Evolutionary conservation across 371 early-diverging fungal genomes (phyloP), one percentile per base, ranked within the genome.

Genomic region (Sporodiniella umbellata): DNA sequence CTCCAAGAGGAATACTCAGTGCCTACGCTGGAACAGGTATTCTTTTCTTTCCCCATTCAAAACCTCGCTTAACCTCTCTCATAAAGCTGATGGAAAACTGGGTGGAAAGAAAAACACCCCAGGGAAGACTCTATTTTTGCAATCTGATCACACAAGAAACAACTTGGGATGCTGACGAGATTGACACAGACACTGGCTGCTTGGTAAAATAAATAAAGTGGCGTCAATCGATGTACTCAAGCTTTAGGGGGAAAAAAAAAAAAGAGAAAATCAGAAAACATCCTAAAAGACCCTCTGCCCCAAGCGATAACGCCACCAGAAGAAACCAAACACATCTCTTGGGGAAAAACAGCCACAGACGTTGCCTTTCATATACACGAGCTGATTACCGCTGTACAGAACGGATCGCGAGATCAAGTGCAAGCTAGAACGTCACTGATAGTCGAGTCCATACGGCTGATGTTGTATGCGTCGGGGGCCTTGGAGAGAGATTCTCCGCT

Each of bases 91-190:
- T 70, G 57, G 42, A 57, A 8, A 62, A 59, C n/a, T 92, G 83
- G 88, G 81, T 75, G 17, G 61, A 77, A 39, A 77, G 84, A 46
- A 58, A 64, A 40, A 64, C 81, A 23, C 61, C 84, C 17, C 78
- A 86, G 46, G 90, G 90, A 1, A 69, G 83, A 37, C 57, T 72
- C 1, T 93, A 92, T 64, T 91, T 78, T 55, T 89, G 81, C 64
- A 91, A 93, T 68, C 69, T 86, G 39, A 65, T 86, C n/a, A 89
- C 90, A 10, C 87, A 90, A 56, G 81, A 85, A 52, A 89, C 91
- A 7, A 85, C 81, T 15, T 93, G 89, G 85, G 71, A 71, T 48
- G 53, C 51, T 38, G 54, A 68, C 30, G 75, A 75, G n/a, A 68
- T 75, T 40, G 68, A 75, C 44, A 50, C 42, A 33, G 56, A 45